phyloP scores from a whole-genome alignment of 352 stramenopile species.

The Aphanomyces invadans region DNA sequence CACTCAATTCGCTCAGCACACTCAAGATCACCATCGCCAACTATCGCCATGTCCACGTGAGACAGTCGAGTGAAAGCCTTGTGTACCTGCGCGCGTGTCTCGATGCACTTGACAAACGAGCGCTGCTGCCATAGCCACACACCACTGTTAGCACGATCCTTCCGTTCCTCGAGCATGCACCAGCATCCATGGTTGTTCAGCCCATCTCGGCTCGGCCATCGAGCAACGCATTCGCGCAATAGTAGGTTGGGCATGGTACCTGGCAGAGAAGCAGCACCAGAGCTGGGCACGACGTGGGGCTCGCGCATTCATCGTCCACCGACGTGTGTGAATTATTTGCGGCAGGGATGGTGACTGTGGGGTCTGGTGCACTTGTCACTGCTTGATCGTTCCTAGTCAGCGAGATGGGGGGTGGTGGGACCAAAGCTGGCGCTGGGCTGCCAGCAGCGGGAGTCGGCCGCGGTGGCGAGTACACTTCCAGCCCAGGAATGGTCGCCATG shows the following conservation, averaged over 20 bases:
- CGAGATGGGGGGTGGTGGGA: no score
- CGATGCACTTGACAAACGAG: slow-evolving; percentile 20
- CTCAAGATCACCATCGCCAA: slow-evolving; percentile 62
- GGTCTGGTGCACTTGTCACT: no score
- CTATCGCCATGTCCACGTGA: slow-evolving; percentile 32
- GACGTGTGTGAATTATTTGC: no score
- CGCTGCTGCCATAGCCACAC: background rate
- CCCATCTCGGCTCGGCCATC: no score
- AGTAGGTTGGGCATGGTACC: background rate
- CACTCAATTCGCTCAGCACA: slow-evolving; percentile 68
- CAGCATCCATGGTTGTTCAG: no score
- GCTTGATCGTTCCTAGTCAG: no score
- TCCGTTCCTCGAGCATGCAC: no score
- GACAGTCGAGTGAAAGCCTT: no score
- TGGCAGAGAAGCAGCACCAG: slow-evolving; percentile 20
- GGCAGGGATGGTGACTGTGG: no score
- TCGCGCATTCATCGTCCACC: background rate
- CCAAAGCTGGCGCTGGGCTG: no score
- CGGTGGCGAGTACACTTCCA: background rate
- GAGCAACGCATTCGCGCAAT: background rate
- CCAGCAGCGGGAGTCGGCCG: no score
- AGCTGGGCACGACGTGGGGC: slow-evolving; percentile 3
- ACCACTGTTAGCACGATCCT: no score
- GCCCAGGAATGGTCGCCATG: background rate
- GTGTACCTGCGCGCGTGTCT: slow-evolving; percentile 8